Evolutionary conservation across 257 asterid genomes (phyloP).

Genomic region (Leptodermis oblonga): DNA sequence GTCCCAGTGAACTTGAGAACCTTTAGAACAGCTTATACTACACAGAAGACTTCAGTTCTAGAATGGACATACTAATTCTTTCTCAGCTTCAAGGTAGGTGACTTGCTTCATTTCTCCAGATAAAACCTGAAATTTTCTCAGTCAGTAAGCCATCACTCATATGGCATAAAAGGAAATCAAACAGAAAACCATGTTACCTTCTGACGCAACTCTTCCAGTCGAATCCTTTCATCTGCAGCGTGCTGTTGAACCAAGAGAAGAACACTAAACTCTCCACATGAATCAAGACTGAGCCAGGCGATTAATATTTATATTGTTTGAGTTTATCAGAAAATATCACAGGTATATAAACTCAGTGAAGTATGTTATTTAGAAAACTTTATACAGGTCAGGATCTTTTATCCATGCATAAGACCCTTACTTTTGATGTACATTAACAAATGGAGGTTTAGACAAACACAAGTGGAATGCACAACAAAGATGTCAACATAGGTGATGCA

Average conservation of each 20-base stretch:
- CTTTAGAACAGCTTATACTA: neutral
- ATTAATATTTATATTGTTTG: neutral
- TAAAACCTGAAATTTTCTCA: slow-evolving; percentile 50
- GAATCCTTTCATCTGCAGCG: slow-evolving; percentile 98
- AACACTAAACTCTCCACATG: slow-evolving; percentile 13
- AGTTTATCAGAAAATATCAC: neutral
- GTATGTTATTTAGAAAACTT: neutral
- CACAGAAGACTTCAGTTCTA: neutral
- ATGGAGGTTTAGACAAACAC: neutral
- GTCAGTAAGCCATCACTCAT: slow-evolving; percentile 19
- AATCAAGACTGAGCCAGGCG: neutral
- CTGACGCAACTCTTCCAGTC: slow-evolving; percentile 81
- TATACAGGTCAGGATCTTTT: slow-evolving; percentile 4
- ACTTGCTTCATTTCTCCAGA: slow-evolving; percentile 73
- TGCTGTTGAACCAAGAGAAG: slow-evolving; percentile 51
- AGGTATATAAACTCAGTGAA: neutral
- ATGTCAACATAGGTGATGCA: neutral
- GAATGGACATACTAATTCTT: slow-evolving; percentile 58
- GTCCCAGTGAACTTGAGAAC: slow-evolving; percentile 13
- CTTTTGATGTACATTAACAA: neutral
- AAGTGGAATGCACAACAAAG: neutral
- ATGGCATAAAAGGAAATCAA: slow-evolving; percentile 18
- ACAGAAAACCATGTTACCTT: slow-evolving; percentile 44
- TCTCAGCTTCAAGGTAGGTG: slow-evolving; percentile 65
- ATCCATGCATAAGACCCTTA: neutral